A percentile compares a stretch with the other conserved stretches of the same genome.
These are phyloP conservation scores for Ammopiptanthus mongolicus DNA, from an alignment of 306 rosid species.

Conservation along the genomic window DNA sequence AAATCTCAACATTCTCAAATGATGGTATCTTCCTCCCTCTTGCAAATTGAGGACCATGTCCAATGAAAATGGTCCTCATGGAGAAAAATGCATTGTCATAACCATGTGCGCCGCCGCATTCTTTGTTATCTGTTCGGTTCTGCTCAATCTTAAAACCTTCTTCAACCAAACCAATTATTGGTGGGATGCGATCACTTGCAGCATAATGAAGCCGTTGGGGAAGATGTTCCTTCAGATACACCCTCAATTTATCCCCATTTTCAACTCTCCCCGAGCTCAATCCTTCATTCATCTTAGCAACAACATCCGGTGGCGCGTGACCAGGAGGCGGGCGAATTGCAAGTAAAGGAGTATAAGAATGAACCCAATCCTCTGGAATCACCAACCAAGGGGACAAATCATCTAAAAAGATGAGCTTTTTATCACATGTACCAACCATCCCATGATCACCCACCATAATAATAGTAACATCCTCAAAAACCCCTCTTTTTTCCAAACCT, in stretches of 20 bases:
- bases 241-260: slow-evolving; percentile 58
- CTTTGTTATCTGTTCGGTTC: slow-evolving; percentile 39
- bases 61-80: slow-evolving; percentile 86
- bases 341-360: slow-evolving; percentile 53
- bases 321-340: slow-evolving; percentile 63
- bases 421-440: slow-evolving; percentile 91
- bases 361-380: slow-evolving; percentile 56
- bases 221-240: slow-evolving; percentile 75
- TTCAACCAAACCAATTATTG: slow-evolving; percentile 61
- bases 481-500: slow-evolving; percentile 67
- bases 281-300: slow-evolving; percentile 56
- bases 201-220: slow-evolving; percentile 74
- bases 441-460: slow-evolving; percentile 95
- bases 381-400: slow-evolving; percentile 67
- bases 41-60: slow-evolving; percentile 86
- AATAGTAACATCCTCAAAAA: slow-evolving; percentile 72
- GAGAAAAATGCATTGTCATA: slow-evolving; percentile 80
- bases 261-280: slow-evolving; percentile 66
- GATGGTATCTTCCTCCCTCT: slow-evolving; percentile 75
- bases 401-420: slow-evolving; percentile 56
- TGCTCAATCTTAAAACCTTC: slow-evolving; percentile 78
- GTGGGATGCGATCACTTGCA: slow-evolving; percentile 61
- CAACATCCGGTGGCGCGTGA: slow-evolving; percentile 28
- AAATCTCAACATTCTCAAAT: slow-evolving; percentile 83
- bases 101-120: slow-evolving; percentile 92